Base-by-base conservation (phyloP, 352 stramenopile species). In the Pythium insidiosum region DNA sequence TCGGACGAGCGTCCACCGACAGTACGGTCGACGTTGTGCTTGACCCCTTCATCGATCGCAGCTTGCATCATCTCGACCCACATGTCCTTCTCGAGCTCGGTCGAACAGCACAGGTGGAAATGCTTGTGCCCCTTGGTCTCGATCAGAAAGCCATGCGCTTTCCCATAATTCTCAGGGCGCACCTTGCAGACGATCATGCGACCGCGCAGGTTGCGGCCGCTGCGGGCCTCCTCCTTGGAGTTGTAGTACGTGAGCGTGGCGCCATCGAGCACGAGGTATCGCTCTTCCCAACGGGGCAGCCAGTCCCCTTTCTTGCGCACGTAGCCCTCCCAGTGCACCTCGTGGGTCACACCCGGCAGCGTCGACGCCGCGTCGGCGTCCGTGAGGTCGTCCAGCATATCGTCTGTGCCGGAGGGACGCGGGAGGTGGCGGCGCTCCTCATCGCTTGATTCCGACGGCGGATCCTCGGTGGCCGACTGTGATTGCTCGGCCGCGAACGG, bases 41-140 rank as follows among this genome's bases (percentile, higher is more conserved):
- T 66, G 34, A 67, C 63, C 11, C 64, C 63, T 53, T 91, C 79
- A 35, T 92, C 82, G 53, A 94, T 88, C 10, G 82, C 82, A 7
- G 82, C 79, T 48, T 90, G 77, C 82, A 94, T 94, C 82, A 94
- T 94, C 55, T 94, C 82, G 40, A 94, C 71, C 82, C 82, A 94
- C 82, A 92, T 94, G 43, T 94, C 82, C 43, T 94, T 94, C 56
- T 94, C 82, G 21, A 94, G 55, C 49, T 92, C 82, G 6, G 79
- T 91, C 6, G 79, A 54, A 54, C 82, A 94, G 58, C 82, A 94
- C 26, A 94, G 44, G 43, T 94, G 82, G 52, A 94, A 94, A 42
- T 84, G 72, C 51, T 94, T 94, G 66, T 94, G 82, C 18, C 79
- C 75, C 44, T 82, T 73, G n/a, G 79, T 94, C 59, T 94, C 79